These are phyloP conservation scores for Teratosphaeriaceae sp. DNA, from an alignment of 2,329 filamentous ascomycete species.

Conservation along the genomic window DNA sequence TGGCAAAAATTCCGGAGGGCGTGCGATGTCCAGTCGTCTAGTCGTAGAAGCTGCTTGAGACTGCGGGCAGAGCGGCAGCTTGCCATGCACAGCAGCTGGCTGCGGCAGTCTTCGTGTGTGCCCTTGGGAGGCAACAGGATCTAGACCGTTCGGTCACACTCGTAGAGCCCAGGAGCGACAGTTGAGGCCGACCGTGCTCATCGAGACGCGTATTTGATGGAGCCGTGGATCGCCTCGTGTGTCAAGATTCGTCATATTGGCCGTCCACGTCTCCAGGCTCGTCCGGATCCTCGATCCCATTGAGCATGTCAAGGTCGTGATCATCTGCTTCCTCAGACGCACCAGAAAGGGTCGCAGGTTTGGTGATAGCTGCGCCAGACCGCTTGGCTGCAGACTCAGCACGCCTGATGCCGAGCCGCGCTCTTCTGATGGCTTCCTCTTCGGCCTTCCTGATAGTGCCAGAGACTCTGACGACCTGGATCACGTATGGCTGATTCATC, in stretches of 20 bases:
- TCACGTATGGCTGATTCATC: slow-evolving; percentile 61
- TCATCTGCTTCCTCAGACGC: slow-evolving; percentile 26
- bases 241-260: slow-evolving; percentile 9
- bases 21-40: no score
- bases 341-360: slow-evolving; percentile 17
- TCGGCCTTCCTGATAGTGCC: slow-evolving; percentile 91
- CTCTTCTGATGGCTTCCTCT: slow-evolving; percentile 53
- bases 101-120: no score
- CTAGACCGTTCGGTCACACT: no score
- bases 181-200: no score
- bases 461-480: slow-evolving; percentile 78
- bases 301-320: slow-evolving; percentile 37
- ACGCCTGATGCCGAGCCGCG: neutral
- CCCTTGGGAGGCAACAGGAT: no score
- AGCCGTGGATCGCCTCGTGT: no score
- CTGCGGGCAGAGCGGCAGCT: no score
- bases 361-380: slow-evolving; percentile 12
- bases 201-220: no score
- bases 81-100: no score
- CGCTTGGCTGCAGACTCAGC: neutral
- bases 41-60: no score
- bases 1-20: no score
- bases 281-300: slow-evolving; percentile 40
- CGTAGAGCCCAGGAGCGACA: no score
- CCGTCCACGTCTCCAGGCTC: slow-evolving; percentile 41